Evolutionary conservation across 768 basidiomycete genomes (phyloP).

Genomic region (Tricholoma furcatifolium): DNA sequence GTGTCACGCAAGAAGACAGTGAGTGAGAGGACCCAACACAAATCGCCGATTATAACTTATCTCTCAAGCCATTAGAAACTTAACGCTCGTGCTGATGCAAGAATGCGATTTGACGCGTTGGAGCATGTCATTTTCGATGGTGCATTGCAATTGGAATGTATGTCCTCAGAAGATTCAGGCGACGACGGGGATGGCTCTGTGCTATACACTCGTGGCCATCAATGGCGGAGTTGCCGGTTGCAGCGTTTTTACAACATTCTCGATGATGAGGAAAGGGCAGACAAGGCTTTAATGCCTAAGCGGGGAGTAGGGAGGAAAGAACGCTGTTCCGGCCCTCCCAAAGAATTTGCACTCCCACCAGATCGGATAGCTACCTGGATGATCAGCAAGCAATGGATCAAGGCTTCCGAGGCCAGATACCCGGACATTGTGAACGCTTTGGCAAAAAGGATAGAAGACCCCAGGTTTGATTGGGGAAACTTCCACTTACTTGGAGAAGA

Average conservation of each 20-base stretch:
- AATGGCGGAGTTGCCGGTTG: slow-evolving; percentile 70
- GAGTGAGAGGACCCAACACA: slow-evolving; percentile 22
- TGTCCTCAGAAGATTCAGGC: slow-evolving; percentile 81
- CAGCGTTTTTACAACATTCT: slow-evolving; percentile 58
- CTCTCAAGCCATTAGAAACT: slow-evolving; percentile 52
- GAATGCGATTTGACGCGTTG: slow-evolving; percentile 51
- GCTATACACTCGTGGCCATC: slow-evolving; percentile 55
- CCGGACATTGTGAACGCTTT: slow-evolving; percentile 47
- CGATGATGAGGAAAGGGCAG: slow-evolving; percentile 54
- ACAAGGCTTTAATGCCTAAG: slow-evolving; percentile 47
- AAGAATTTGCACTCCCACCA: slow-evolving; percentile 62
- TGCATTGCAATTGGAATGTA: slow-evolving; percentile 71
- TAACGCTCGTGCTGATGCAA: slow-evolving; percentile 57
- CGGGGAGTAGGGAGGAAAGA: slow-evolving; percentile 57
- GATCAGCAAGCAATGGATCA: slow-evolving; percentile 69
- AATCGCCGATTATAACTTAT: slow-evolving; percentile 1
- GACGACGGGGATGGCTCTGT: slow-evolving; percentile 38
- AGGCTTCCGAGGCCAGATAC: slow-evolving; percentile 35
- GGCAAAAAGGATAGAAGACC: slow-evolving; percentile 43
- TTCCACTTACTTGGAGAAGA: slow-evolving; percentile 56
- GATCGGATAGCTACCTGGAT: slow-evolving; percentile 69
- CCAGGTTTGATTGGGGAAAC: slow-evolving; percentile 49
- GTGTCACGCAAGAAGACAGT: slow-evolving; percentile 63
- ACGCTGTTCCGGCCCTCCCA: slow-evolving; percentile 51
- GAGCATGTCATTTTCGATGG: slow-evolving; percentile 67